Conservation (phyloP, 768 basidiomycete genomes). For the Crassisporium funariophilum region DNA sequence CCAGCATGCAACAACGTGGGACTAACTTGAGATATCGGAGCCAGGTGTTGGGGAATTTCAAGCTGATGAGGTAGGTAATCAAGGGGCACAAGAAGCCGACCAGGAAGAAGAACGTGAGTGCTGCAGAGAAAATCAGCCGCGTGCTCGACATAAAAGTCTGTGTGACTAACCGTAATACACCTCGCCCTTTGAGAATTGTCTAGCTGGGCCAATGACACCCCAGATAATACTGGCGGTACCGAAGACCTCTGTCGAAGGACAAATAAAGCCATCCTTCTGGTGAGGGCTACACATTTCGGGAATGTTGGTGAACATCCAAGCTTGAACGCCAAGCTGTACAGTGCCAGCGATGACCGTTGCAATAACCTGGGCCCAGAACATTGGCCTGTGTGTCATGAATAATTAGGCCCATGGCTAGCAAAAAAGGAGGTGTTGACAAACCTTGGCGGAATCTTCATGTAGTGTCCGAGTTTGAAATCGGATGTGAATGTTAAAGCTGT, state of each 20-base stretch:
- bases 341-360: slow-evolving; percentile 72
- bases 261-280: slow-evolving; percentile 68
- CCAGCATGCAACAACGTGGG: neutral
- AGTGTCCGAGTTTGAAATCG: slow-evolving; percentile 81
- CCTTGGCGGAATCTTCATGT: slow-evolving; percentile 76
- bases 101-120: slow-evolving; percentile 78
- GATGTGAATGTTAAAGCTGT: slow-evolving; percentile 66
- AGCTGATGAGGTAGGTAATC: slow-evolving; percentile 52
- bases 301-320: slow-evolving; percentile 78
- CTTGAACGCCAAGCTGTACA: slow-evolving; percentile 73
- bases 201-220: slow-evolving; percentile 79
- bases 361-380: slow-evolving; percentile 73
- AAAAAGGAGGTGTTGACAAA: slow-evolving; percentile 5
- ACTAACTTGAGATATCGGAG: slow-evolving; percentile 66
- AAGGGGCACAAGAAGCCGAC: slow-evolving; percentile 66
- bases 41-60: slow-evolving; percentile 64
- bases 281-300: slow-evolving; percentile 54
- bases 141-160: neutral
- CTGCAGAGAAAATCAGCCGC: slow-evolving; percentile 19
- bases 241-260: slow-evolving; percentile 61
- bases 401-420: neutral
- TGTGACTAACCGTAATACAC: slow-evolving; percentile 48
- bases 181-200: slow-evolving; percentile 69
- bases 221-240: slow-evolving; percentile 59
- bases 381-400: slow-evolving; percentile 33